Conservation (phyloP, 1,284 basidiomycete species). For the Ceratobasidium papillatum region DNA sequence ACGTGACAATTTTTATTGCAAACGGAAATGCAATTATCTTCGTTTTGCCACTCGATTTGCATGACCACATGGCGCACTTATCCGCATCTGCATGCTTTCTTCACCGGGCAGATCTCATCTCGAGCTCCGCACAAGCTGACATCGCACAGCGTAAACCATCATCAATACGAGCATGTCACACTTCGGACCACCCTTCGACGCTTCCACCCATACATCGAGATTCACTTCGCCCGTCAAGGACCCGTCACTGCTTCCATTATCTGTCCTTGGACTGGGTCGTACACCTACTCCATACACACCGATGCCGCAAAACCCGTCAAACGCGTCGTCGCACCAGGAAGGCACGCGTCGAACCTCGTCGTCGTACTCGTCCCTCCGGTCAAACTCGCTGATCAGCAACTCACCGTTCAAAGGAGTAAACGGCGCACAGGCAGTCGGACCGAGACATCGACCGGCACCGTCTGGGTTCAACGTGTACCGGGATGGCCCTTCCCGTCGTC, state of each 20-base stretch:
- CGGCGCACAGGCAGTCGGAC: constrained; percentile 47
- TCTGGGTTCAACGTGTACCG: constrained; percentile 30
- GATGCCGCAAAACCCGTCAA: constrained; percentile 25
- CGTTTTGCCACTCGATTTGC: too few species aligned
- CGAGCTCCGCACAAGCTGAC: neutral
- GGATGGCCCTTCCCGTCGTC: constrained; percentile 13
- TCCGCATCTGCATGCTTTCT: constrained; percentile 10
- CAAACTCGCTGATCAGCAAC: constrained; percentile 84
- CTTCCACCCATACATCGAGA: constrained; percentile 29
- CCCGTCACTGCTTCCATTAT: neutral
- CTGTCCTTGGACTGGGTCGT: neutral
- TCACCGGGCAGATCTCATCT: neutral
- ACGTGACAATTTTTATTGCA: constrained; percentile 39
- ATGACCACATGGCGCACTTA: constrained; percentile 2
- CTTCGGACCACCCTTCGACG: constrained; percentile 27
- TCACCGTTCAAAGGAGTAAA: constrained; percentile 78
- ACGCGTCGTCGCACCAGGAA: constrained; percentile 53
- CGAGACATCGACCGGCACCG: constrained; percentile 40
- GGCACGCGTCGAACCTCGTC: constrained; percentile 69
- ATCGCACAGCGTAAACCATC: neutral
- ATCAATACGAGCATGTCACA: constrained; percentile 15
- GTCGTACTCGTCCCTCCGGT: constrained; percentile 83
- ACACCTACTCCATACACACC: constrained; percentile 29
- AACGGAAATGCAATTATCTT: too few species aligned
- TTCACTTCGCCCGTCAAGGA: constrained; percentile 36